Evolutionary conservation across 2,329 filamentous ascomycete species (phyloP), one percentile per base, ranked within the genome.

Genomic region (Colletotrichum sp.): DNA sequence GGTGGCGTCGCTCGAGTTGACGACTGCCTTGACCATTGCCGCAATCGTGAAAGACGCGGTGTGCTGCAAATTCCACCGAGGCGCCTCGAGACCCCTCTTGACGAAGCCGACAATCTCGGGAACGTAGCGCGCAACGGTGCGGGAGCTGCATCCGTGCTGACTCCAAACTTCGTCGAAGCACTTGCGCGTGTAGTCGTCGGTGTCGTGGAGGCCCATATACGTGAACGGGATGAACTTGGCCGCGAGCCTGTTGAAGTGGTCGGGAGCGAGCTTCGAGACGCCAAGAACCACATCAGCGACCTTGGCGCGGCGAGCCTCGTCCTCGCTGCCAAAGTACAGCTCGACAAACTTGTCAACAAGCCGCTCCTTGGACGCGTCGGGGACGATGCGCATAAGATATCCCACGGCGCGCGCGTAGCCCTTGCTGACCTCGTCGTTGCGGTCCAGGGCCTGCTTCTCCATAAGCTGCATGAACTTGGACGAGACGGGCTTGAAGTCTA

Each of bases 41-140:
- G 95, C 95, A 12, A 96, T 91, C 0, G 96, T 92, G 75, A 97
- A 92, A 9, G 96, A 95, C 10, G 94, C 94, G 0, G 95, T 95
- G 80, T 99, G 96, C 84, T 98, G 97, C 72, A 99, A 91, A 3
- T 93, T 93, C 97, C 97, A 99, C 80, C 95, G 95, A 3, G 95
- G 91, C 3, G 95, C 96, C 39, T 95, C 93, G 9, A 99, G 87
- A 69, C 95, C 91, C 44, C 89, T 87, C 44, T 91, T 88, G 2
- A 93, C 91, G 2, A 99, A 88, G 1, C 85, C 86, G 6, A 94
- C 89, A 79, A 99, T 98, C 84, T 99, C 97, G 49, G 90, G 90
- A 8, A 98, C 90, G 82, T 98, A 98, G 2, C 98, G 90, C 63
- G 94, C 90, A 7, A 98, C 95, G 0, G 95, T 94, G 34, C 96